A percentile compares a stretch with the other conserved stretches of the same genome.
Conservation (phyloP, 208 protist genomes). For the Wallacemonas collosoma region DNA sequence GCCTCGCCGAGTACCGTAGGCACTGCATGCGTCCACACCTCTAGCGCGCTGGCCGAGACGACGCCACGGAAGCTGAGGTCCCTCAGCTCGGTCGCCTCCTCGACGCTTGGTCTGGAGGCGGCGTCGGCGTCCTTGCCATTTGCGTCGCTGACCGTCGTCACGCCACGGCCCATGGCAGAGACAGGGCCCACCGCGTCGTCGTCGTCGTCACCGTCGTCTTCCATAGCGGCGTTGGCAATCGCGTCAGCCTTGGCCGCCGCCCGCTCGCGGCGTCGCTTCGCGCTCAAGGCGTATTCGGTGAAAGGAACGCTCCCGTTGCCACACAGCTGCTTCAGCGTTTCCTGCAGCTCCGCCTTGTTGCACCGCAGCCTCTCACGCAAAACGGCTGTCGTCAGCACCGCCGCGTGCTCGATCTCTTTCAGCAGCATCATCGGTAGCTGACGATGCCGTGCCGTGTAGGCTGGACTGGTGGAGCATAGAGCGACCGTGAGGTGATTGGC, state of each 20-base stretch:
- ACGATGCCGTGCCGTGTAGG: conserved; percentile 40
- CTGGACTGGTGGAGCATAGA: conserved; percentile 48
- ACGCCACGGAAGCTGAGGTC: conserved; percentile 47
- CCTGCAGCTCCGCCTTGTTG: conserved; percentile 42
- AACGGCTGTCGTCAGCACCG: conserved; percentile 42
- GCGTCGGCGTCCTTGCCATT: conserved; percentile 2
- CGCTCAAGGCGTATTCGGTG: conserved; percentile 10
- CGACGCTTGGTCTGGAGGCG: conserved; percentile 11
- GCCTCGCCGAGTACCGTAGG: conserved; percentile 32
- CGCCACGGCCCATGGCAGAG: conserved; percentile 9
- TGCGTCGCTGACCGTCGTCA: conserved; percentile 9
- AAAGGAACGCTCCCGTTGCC: conserved; percentile 29
- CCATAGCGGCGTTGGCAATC: conserved; percentile 22
- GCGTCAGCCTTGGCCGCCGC: conserved; percentile 21
- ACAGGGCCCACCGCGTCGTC: background rate
- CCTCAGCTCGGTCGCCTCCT: conserved; percentile 12
- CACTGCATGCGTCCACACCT: conserved; percentile 82
- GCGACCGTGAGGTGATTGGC: conserved; percentile 58
- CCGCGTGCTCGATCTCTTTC: conserved; percentile 46
- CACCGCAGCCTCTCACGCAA: conserved; percentile 70
- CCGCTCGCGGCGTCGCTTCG: conserved; percentile 16
- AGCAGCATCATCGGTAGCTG: conserved; percentile 40
- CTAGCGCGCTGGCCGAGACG: conserved; percentile 58
- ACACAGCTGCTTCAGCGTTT: conserved; percentile 44
- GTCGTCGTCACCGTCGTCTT: conserved; percentile 17